A percentile compares a stretch with the other conserved stretches of the same genome.
Evolutionary conservation across 441 rosid genomes (phyloP).

Genomic region (Jatropha podagrica): DNA sequence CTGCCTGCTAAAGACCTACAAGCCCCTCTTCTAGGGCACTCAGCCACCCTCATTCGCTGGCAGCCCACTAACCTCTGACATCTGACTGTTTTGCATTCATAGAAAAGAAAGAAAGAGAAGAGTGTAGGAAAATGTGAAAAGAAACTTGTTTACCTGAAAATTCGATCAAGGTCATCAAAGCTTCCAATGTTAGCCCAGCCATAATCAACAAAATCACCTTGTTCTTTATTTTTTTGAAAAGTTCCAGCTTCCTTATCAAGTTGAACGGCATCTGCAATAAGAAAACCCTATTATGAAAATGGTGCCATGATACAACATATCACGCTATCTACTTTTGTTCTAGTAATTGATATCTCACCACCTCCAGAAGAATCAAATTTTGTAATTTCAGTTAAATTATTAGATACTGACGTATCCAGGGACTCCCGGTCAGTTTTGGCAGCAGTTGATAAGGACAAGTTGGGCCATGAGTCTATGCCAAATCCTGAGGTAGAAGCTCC

Average conservation of each 20-base stretch:
- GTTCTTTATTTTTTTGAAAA: conserved; percentile 67
- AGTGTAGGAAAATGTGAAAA: conserved; percentile 13
- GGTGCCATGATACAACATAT: conserved; percentile 21
- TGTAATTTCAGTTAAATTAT: conserved; percentile 45
- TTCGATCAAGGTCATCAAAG: conserved; percentile 92
- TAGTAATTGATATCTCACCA: conserved; percentile 39
- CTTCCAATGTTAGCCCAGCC: conserved; percentile 96
- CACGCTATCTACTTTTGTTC: conserved; percentile 19
- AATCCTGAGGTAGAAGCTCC: conserved; percentile 47
- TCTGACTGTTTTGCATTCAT: background rate
- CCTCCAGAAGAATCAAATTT: conserved; percentile 45
- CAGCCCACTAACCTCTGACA: background rate
- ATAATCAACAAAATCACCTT: conserved; percentile 77
- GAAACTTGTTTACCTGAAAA: conserved; percentile 74
- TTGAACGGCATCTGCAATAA: conserved; percentile 51
- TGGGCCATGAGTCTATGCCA: conserved; percentile 55
- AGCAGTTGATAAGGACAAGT: conserved; percentile 47
- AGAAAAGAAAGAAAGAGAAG: background rate
- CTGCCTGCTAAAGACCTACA: background rate
- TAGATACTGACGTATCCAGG: conserved; percentile 46
- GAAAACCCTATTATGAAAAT: conserved; percentile 31
- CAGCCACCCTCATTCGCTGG: background rate
- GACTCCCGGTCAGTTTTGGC: conserved; percentile 48
- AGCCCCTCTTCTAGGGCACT: background rate
- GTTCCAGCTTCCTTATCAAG: conserved; percentile 49